Conservation (phyloP, 495 filamentous ascomycete genomes). For the Platismatia glauca region DNA sequence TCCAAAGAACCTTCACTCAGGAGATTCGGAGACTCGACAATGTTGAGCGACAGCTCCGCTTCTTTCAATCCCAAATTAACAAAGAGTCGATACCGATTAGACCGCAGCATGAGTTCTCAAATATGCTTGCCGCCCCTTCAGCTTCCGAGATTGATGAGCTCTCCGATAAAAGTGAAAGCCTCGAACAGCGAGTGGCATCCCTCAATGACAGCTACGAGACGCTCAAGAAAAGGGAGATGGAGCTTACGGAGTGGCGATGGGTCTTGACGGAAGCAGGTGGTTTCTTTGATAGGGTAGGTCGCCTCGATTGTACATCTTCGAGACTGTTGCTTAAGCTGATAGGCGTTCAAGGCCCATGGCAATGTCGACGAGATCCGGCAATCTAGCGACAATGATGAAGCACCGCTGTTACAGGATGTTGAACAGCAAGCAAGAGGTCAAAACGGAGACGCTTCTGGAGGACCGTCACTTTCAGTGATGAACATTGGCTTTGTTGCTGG, state of each 20-base stretch:
- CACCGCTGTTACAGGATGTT: conserved; percentile 72
- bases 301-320: conserved; percentile 1
- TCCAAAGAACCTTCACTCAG: conserved; percentile 94
- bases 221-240: conserved; percentile 91
- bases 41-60: conserved; percentile 92
- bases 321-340: conserved; percentile 20
- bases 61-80: conserved; percentile 90
- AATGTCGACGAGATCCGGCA: conserved; percentile 94
- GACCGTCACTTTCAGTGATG: conserved; percentile 87
- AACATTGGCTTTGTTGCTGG: conserved; percentile 99
- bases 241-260: conserved; percentile 96
- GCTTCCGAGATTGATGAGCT: conserved; percentile 93
- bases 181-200: conserved; percentile 84
- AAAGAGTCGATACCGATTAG: conserved; percentile 77
- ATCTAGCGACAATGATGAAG: conserved; percentile 79
- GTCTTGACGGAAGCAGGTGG: conserved; percentile 89
- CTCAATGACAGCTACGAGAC: conserved; percentile 97
- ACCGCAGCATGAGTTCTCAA: conserved; percentile 74
- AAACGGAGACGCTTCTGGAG: conserved; percentile 62
- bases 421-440: conserved; percentile 60
- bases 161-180: conserved; percentile 77
- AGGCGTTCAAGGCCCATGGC: conserved; percentile 58
- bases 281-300: conserved; percentile 77
- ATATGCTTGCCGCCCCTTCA: conserved; percentile 75
- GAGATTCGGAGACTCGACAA: conserved; percentile 96